Base-by-base conservation (phyloP, 2,329 filamentous ascomycete genomes). In the Ascochyta viciae-villosae region DNA sequence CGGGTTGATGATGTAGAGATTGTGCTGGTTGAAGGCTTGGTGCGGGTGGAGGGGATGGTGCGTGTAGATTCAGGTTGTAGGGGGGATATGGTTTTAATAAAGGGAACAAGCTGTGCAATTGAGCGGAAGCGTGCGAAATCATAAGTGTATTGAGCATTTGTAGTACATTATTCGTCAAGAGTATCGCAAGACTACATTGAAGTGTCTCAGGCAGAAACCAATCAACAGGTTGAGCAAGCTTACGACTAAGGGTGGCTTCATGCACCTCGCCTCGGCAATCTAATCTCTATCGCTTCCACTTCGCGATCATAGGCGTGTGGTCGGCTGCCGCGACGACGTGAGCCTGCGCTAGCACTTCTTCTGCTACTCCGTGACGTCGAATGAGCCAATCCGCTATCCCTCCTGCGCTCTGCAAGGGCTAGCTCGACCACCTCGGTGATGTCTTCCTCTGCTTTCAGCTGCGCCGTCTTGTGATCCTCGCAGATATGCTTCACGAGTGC, bases 401-500 rank as follows among this genome's bases (percentile, higher is more conserved):
- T 63, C 34, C 66, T 63, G 19, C 59, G 51, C 24, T 56, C 53
- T 24, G 57, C 55, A 4, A 38, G 42, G 2, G 50, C 54, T 45
- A 70, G 59, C 38, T 73, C 70, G 19, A 70, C 63, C 0, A 74
- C 54, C 48, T 75, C 73, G 5, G 61, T 54, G 5, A 74, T 65
- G 48, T 75, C 73, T 33, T 67, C 65, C 43, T 75, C 73, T 3
- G 54, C 52, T 49, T 74, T 68, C 19, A 75, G 54, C 48, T 75
- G 71, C 5, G 58, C 50, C 2, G 65, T 61, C 12, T 58, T 55
- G 45, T 75, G 73, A 29, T 75, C 73, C 42, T 68, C 65, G 58
- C 68, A 75, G 23, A 75, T 64, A 46, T 75, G 73, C 38, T 67
- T 63, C 7, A 75, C 60, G 3, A 75, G 64, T 6, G 72, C 73